Percentiles rank a stretch among this genome's conserved stretches.
These are phyloP conservation scores for Taiozyma sp. DNA, from an alignment of 1,139 yeast species.

Conservation along the genomic window DNA sequence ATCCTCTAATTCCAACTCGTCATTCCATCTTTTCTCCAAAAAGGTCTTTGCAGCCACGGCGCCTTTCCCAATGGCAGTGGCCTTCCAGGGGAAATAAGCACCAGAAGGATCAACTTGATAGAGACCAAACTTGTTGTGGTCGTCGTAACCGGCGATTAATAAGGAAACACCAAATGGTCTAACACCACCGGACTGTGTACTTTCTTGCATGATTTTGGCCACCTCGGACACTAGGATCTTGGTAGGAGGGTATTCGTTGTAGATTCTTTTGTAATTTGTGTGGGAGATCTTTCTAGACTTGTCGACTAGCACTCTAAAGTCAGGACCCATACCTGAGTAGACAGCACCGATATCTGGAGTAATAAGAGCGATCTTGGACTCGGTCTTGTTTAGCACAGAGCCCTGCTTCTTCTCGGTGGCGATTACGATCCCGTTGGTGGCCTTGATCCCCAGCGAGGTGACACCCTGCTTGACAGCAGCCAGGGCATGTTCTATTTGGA, in stretches of 20 bases:
- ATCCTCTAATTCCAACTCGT: constrained; percentile 93
- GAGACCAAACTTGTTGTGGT: constrained; percentile 71
- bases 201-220: constrained; percentile 96
- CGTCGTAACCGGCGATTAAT: constrained; percentile 92
- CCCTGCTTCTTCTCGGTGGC: constrained; percentile 94
- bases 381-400: constrained; percentile 72
- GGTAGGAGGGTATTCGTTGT: constrained; percentile 97
- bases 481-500: constrained; percentile 96
- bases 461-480: constrained; percentile 98
- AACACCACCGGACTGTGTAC: constrained; percentile 95
- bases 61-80: constrained; percentile 97
- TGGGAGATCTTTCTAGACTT: constrained; percentile 93
- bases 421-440: constrained; percentile 92
- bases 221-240: constrained; percentile 90
- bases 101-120: constrained; percentile 99
- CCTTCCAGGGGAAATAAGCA: constrained; percentile 99
- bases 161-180: constrained; percentile 97
- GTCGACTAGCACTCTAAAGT: constrained; percentile 90
- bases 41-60: constrained; percentile 94
- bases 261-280: constrained; percentile 85
- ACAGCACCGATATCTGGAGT: constrained; percentile 98
- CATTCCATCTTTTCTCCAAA: constrained; percentile 97
- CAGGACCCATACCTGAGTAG: constrained; percentile 99
- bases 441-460: constrained; percentile 92
- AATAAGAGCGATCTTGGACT: constrained; percentile 76